phyloP scores from a whole-genome alignment of 23 red algal species.

The Pyropia haitanensis region DNA sequence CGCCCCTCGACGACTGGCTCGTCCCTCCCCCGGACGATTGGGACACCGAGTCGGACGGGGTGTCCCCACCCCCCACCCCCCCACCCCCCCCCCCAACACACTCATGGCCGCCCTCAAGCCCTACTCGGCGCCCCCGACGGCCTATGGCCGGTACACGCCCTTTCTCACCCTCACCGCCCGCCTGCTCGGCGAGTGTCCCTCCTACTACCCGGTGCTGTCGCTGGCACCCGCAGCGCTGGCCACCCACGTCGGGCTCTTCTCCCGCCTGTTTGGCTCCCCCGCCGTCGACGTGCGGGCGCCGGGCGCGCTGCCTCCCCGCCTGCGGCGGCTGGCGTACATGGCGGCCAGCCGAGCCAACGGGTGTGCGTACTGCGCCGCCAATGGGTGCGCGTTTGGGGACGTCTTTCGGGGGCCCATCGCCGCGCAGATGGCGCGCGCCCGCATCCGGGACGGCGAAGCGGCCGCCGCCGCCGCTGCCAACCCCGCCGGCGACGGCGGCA shows the following conservation, averaged over 20 bases:
- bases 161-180: conserved; percentile 10
- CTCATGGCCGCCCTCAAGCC: too few relatives aligned
- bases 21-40: too few relatives aligned
- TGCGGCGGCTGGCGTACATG: conserved; percentile 17
- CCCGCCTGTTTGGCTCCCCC: conserved; percentile 2
- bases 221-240: conserved; percentile 10
- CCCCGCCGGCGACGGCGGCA: too few relatives aligned
- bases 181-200: conserved; percentile 15
- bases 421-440: background rate
- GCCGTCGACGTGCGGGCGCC: conserved; percentile 8
- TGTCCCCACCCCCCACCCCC: too few relatives aligned
- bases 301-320: conserved; percentile 1
- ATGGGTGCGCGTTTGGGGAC: conserved; percentile 18
- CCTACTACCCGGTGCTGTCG: conserved; percentile 21
- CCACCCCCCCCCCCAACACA: too few relatives aligned
- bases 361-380: conserved; percentile 28
- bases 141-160: background rate
- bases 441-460: too few relatives aligned
- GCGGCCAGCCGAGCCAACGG: conserved; percentile 18
- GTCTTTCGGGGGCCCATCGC: conserved; percentile 12
- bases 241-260: conserved; percentile 22
- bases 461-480: too few relatives aligned
- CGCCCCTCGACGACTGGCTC: too few relatives aligned
- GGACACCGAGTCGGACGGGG: too few relatives aligned
- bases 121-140: too few relatives aligned